Conservation (phyloP, 306 rosid species). For the Ormosia semicastrata region DNA sequence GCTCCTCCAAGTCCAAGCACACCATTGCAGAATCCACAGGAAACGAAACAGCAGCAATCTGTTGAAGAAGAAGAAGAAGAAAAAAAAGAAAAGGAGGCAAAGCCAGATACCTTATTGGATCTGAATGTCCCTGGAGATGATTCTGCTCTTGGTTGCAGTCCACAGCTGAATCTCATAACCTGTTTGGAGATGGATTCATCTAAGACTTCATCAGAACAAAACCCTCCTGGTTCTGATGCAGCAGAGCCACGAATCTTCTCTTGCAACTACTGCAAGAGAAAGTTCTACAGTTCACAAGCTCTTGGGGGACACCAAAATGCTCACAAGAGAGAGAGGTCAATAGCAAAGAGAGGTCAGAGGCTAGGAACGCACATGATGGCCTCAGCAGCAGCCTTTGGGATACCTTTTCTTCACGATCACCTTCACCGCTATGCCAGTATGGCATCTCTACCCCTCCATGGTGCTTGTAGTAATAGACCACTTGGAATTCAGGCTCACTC, state of each 20-base stretch:
- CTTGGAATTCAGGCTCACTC: conserved; percentile 63
- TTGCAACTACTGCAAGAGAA: conserved; percentile 77
- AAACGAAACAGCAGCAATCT: conserved; percentile 19
- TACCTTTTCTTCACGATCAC: conserved; percentile 40
- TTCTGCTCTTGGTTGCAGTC: conserved; percentile 5
- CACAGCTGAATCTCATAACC: conserved; percentile 47
- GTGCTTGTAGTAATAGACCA: conserved; percentile 33
- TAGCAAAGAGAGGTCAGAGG: conserved; percentile 66
- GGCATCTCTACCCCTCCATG: conserved; percentile 56
- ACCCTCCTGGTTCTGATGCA: background rate
- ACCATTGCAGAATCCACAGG: conserved; percentile 37
- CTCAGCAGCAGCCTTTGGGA: conserved; percentile 36
- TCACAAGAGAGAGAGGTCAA: conserved; percentile 75
- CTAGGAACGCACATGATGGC: conserved; percentile 26
- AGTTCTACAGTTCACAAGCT: conserved; percentile 80
- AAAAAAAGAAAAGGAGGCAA: conserved; percentile 16
- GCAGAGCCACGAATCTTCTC: conserved; percentile 53
- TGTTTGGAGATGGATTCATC: conserved; percentile 36
- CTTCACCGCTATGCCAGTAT: conserved; percentile 25
- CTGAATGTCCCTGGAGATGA: conserved; percentile 38
- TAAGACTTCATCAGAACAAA: conserved; percentile 16
- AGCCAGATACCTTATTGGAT: conserved; percentile 32
- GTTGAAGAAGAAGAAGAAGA: conserved; percentile 32
- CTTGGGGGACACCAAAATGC: conserved; percentile 96
- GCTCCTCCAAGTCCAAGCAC: conserved; percentile 43